Percentiles rank a stretch among this genome's conserved stretches.
Conservation (phyloP, 164 flowering plant genomes). For the Tetrastigma voinierianum region DNA sequence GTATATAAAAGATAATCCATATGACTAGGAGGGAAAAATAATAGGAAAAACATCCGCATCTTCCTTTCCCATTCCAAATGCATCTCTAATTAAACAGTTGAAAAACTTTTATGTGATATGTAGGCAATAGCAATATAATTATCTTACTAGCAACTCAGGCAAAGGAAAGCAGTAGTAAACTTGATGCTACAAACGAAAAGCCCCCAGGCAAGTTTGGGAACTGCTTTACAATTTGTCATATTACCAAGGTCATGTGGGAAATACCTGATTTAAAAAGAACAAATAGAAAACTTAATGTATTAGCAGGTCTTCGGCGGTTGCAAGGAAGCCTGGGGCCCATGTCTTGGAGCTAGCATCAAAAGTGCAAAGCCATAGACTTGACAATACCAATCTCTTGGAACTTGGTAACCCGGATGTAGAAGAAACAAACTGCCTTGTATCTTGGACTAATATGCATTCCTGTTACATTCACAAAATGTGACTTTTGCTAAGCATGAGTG, state of each 20-base stretch:
- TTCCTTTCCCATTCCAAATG: not conserved
- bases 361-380: not conserved
- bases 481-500: not conserved
- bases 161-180: not conserved
- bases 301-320: not conserved
- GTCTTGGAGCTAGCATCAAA: not conserved
- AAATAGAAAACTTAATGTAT: not conserved
- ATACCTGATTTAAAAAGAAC: not conserved
- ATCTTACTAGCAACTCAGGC: not conserved
- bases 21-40: no score
- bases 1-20: no score
- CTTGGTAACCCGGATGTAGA: no score
- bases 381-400: not conserved
- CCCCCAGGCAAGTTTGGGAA: not conserved
- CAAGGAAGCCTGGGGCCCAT: not conserved
- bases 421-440: not conserved
- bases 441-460: not conserved
- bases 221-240: not conserved
- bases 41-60: no score
- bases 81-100: not conserved
- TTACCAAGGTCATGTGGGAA: slow-evolving; percentile 1
- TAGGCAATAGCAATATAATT: not conserved
- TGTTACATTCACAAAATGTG: not conserved
- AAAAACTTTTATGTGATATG: not conserved
- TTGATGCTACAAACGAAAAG: slow-evolving; percentile 4